Conservation (phyloP, 176 grass and related monocot genomes). For the Carex parvula region DNA sequence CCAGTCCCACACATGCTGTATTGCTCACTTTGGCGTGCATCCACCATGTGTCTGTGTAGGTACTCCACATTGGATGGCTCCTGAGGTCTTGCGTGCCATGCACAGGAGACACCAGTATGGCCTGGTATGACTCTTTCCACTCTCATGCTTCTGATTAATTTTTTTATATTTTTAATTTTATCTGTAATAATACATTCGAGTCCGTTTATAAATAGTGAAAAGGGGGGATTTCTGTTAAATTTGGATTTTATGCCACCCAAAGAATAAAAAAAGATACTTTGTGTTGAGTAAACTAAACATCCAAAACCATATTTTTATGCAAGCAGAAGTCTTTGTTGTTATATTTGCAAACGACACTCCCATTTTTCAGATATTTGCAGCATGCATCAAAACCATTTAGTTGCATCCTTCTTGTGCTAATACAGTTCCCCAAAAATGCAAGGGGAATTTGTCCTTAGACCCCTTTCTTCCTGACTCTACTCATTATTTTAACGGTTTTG, state of each 20-base stretch:
- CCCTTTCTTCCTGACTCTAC: background rate
- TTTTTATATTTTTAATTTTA: background rate
- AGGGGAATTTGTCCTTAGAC: background rate
- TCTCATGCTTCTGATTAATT: background rate
- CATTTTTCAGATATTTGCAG: slow-evolving; percentile 4
- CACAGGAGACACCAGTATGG: slow-evolving; percentile 67
- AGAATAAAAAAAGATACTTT: too few species aligned
- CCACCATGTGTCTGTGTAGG: slow-evolving; percentile 93
- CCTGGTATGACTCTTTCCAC: slow-evolving; percentile 42
- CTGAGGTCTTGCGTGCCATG: slow-evolving; percentile 78
- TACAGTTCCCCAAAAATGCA: background rate
- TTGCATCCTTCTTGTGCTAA: background rate
- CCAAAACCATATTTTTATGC: too few species aligned
- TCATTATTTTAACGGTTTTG: background rate
- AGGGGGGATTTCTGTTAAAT: too few species aligned
- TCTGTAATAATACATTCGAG: background rate
- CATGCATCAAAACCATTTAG: background rate
- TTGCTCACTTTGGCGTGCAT: slow-evolving; percentile 69
- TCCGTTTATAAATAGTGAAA: too few species aligned
- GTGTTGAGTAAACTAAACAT: too few species aligned
- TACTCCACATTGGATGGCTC: slow-evolving; percentile 92
- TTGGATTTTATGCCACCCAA: too few species aligned
- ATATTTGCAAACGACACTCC: background rate
- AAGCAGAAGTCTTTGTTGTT: background rate
- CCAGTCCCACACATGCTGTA: slow-evolving; percentile 84